Evolutionary conservation across 2,329 filamentous ascomycete species (phyloP).

Genomic region (Ophiostoma piceae): DNA sequence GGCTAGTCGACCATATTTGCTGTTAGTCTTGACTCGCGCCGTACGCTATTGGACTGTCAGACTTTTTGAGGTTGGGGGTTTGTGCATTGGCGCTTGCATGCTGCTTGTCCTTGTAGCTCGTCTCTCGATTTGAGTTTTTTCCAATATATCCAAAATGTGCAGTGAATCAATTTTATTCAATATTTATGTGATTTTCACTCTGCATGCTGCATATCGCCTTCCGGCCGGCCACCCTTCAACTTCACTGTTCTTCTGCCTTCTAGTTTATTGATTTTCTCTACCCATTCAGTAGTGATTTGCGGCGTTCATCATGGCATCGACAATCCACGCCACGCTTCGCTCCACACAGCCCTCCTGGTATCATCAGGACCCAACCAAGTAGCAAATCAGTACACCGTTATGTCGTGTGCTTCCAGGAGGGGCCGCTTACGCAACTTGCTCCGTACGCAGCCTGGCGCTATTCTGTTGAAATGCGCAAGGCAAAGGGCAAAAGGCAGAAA

Average conservation of each 20-base stretch:
- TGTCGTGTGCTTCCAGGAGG: conserved; percentile 14
- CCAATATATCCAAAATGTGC: background rate
- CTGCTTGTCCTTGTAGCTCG: background rate
- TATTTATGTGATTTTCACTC: background rate
- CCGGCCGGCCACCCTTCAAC: background rate
- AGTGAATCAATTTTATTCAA: background rate
- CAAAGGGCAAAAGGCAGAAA: too few relatives aligned
- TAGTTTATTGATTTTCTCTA: background rate
- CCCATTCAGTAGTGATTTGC: conserved; percentile 6
- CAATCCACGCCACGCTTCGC: background rate
- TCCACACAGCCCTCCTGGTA: background rate
- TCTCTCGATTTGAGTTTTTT: background rate
- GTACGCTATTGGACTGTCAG: conserved; percentile 23
- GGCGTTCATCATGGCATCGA: background rate
- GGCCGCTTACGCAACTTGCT: conserved; percentile 7
- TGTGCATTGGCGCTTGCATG: conserved; percentile 13
- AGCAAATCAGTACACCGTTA: background rate
- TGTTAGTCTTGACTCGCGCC: conserved; percentile 15
- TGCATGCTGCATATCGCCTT: background rate
- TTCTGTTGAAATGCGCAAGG: too few relatives aligned
- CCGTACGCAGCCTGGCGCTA: background rate
- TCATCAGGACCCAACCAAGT: too few relatives aligned
- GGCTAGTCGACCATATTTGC: conserved; percentile 15
- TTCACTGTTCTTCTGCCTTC: background rate
- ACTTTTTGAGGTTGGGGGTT: background rate